These are phyloP conservation scores for Fraxinus nigra DNA, from an alignment of 305 asterid genomes.

Conservation along the genomic window DNA sequence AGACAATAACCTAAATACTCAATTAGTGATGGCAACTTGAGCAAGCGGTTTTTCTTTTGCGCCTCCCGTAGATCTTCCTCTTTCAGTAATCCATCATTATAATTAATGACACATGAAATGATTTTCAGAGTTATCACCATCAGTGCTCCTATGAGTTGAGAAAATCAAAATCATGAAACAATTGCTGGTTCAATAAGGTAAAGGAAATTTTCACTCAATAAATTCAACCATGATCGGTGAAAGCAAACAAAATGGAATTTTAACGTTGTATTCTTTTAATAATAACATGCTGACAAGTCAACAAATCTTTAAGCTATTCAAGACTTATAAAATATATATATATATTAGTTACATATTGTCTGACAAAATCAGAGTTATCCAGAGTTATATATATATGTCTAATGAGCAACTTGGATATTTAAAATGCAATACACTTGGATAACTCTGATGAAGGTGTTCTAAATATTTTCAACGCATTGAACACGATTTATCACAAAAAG, in stretches of 20 bases:
- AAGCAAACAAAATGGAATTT: not conserved
- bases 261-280: not conserved
- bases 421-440: no score
- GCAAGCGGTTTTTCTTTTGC: conserved; percentile 76
- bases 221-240: not conserved
- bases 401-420: no score
- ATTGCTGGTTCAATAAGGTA: not conserved
- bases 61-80: conserved; percentile 80
- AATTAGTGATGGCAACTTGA: conserved; percentile 69
- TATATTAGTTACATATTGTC: not conserved
- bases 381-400: no score
- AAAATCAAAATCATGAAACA: conserved; percentile 15
- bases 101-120: conserved; percentile 79
- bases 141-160: conserved; percentile 62
- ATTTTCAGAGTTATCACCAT: conserved; percentile 97
- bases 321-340: not conserved
- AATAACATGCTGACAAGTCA: not conserved
- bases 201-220: not conserved
- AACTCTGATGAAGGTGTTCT: not conserved
- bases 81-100: conserved; percentile 82
- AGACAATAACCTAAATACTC: conserved; percentile 90
- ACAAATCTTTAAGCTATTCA: not conserved
- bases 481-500: not conserved
- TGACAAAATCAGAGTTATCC: not conserved
- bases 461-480: not conserved